Conservation (phyloP, 2,329 filamentous ascomycete species). For the Incumbomyces lentus region DNA sequence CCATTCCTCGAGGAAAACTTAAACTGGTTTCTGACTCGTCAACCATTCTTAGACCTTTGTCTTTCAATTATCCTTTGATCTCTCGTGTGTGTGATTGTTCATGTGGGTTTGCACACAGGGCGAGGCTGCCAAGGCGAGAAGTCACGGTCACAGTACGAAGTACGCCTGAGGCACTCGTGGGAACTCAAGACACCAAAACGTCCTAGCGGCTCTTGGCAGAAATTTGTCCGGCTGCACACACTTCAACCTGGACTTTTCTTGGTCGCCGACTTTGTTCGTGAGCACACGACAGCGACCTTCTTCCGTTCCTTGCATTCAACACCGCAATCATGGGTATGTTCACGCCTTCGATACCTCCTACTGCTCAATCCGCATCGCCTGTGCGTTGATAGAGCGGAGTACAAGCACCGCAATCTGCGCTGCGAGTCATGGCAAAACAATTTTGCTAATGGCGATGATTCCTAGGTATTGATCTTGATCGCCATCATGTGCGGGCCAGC, state of each 20-base stretch:
- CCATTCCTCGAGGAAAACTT: not conserved
- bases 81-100: no score
- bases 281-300: constrained; percentile 11
- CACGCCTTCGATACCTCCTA: constrained; percentile 6
- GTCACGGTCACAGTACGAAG: no score
- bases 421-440: constrained; percentile 8
- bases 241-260: not conserved
- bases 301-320: constrained; percentile 11
- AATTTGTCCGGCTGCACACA: not conserved
- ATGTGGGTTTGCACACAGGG: no score
- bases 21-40: no score
- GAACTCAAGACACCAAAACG: not conserved
- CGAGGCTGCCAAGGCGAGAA: not conserved
- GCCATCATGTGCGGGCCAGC: constrained; percentile 53
- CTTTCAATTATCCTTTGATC: no score
- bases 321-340: constrained; percentile 21
- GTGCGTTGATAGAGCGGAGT: constrained; percentile 7
- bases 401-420: constrained; percentile 6
- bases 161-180: not conserved
- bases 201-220: not conserved
- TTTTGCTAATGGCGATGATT: constrained; percentile 7
- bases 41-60: no score
- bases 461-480: constrained; percentile 47
- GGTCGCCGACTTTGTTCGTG: not conserved
- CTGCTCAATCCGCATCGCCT: constrained; percentile 5